phyloP scores from a whole-genome alignment of 345 rosid species.

The Populus nigra region DNA sequence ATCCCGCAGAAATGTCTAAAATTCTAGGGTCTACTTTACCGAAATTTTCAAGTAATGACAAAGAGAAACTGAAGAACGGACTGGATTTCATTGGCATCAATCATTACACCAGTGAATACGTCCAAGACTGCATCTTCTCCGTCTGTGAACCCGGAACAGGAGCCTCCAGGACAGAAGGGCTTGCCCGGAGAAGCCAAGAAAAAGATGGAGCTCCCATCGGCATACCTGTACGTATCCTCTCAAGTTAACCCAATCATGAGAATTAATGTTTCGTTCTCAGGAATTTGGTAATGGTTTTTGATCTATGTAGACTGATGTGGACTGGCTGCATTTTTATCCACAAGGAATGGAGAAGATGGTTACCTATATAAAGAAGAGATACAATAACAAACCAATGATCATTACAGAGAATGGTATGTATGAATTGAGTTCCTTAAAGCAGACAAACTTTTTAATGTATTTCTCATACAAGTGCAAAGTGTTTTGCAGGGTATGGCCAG shows the following conservation, averaged over 20 bases:
- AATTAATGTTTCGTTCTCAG: no score
- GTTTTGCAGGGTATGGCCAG: conserved; percentile 27
- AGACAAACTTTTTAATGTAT: not conserved
- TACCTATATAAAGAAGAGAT: conserved; percentile 39
- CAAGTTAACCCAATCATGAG: no score
- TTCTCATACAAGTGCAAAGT: not conserved
- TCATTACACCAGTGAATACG: conserved; percentile 15
- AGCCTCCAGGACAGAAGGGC: conserved; percentile 16
- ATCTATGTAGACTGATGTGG: conserved; percentile 3
- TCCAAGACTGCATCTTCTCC: conserved; percentile 16
- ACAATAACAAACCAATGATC: conserved; percentile 49
- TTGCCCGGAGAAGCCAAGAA: not conserved
- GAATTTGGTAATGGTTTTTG: not conserved
- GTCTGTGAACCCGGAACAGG: not conserved
- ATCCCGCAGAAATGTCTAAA: conserved; percentile 20
- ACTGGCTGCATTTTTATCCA: conserved; percentile 51
- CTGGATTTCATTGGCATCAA: conserved; percentile 22
- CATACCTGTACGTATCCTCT: conserved; percentile 2
- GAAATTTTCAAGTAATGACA: conserved; percentile 5
- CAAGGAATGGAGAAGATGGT: conserved; percentile 46
- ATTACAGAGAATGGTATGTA: conserved; percentile 54
- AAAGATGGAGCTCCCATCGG: conserved; percentile 15
- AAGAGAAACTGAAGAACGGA: conserved; percentile 14
- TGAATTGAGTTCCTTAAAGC: no score
- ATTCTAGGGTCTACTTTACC: conserved; percentile 16